Evolutionary conservation across 768 basidiomycete species (phyloP).

Genomic region (Trametes villosa): DNA sequence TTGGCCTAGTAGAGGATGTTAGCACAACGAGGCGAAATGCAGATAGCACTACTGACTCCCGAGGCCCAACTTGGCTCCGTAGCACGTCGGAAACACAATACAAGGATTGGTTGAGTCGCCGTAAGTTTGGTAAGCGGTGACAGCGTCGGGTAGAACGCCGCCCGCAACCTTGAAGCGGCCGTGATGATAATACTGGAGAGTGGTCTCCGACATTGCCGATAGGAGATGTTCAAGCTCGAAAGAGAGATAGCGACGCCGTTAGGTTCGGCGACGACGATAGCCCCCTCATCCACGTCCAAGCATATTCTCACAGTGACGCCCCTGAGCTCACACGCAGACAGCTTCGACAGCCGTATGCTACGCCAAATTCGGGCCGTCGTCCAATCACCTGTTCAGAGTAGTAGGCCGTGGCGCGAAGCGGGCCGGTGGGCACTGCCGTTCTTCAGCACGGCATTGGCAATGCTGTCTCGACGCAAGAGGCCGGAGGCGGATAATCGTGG

Average conservation of each 20-base stretch:
- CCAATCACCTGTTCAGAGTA: not conserved
- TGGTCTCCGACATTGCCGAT: constrained; percentile 4
- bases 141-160: constrained; percentile 30
- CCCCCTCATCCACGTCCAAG: not conserved
- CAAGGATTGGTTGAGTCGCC: constrained; percentile 31
- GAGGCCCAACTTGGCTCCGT: constrained; percentile 28
- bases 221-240: not conserved
- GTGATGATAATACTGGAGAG: constrained; percentile 31
- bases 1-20: constrained; percentile 18
- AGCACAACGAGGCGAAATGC: not conserved
- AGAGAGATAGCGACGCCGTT: not conserved
- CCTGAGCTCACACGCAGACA: not conserved
- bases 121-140: constrained; percentile 33
- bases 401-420: no score
- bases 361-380: not conserved
- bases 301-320: not conserved
- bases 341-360: not conserved
- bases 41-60: constrained; percentile 16
- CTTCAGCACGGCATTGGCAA: no score
- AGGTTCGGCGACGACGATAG: not conserved
- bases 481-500: no score
- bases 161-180: constrained; percentile 30
- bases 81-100: constrained; percentile 34
- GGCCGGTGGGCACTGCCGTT: no score
- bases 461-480: no score